These are phyloP conservation scores for Dactylellina parvicollis DNA, from an alignment of 2,329 filamentous ascomycete genomes.

Conservation along the genomic window DNA sequence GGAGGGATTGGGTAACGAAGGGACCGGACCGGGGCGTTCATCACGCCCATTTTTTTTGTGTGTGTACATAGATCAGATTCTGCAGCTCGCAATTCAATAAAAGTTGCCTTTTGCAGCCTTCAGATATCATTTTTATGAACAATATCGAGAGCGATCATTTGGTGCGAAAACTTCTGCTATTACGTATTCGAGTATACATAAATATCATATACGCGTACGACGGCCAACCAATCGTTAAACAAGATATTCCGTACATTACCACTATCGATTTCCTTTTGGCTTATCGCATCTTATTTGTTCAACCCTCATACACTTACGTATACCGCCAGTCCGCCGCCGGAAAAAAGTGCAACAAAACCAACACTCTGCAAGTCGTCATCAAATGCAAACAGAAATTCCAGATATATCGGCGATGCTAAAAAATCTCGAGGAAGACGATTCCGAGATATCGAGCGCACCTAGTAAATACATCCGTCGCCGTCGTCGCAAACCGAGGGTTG, in stretches of 20 bases:
- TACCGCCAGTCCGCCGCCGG: background rate
- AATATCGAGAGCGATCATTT: too few species aligned
- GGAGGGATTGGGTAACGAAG: background rate
- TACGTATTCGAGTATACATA: too few species aligned
- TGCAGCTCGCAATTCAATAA: background rate
- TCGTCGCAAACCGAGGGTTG: background rate
- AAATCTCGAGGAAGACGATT: background rate
- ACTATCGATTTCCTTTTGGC: too few species aligned
- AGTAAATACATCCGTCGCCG: slow-evolving; percentile 1
- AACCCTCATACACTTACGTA: background rate
- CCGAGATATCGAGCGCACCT: slow-evolving; percentile 1
- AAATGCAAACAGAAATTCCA: background rate
- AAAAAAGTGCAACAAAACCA: slow-evolving; percentile 36
- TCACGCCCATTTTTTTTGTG: slow-evolving; percentile 24
- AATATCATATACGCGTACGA: too few species aligned
- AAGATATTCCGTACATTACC: too few species aligned
- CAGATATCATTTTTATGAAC: too few species aligned
- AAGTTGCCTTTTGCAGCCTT: background rate
- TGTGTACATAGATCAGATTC: background rate
- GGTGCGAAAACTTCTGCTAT: too few species aligned
- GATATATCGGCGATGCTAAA: background rate
- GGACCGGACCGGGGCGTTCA: slow-evolving; percentile 24
- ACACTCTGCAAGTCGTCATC: background rate
- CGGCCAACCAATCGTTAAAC: too few species aligned
- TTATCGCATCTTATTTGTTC: too few species aligned